Evolutionary conservation across 1,284 basidiomycete species (phyloP).

Genomic region (Fomitopsis pinicola): DNA sequence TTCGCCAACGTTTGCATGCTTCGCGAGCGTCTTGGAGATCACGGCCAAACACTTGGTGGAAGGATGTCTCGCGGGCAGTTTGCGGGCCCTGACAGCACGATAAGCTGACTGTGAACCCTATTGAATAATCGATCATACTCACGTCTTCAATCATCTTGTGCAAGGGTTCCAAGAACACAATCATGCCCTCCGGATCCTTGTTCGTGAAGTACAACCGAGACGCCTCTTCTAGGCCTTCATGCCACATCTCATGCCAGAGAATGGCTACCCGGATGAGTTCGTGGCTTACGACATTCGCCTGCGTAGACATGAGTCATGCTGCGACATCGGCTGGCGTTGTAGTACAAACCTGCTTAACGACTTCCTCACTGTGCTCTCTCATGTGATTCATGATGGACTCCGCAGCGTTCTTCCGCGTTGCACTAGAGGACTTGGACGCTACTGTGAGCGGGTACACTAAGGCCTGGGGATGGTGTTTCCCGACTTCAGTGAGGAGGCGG

Average conservation of each 20-base stretch:
- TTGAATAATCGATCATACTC: conserved; percentile 22
- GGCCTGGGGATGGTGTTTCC: conserved; percentile 96
- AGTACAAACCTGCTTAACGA: conserved; percentile 78
- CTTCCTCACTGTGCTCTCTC: conserved; percentile 85
- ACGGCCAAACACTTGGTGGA: conserved; percentile 91
- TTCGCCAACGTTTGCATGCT: conserved; percentile 83
- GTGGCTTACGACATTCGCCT: conserved; percentile 89
- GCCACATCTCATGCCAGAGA: conserved; percentile 99
- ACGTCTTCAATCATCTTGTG: conserved; percentile 93
- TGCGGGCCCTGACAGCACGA: conserved; percentile 69
- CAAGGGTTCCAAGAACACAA: conserved; percentile 88
- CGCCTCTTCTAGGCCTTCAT: conserved; percentile 97
- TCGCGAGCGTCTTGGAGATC: conserved; percentile 95
- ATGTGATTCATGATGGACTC: conserved; percentile 90
- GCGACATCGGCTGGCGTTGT: not conserved
- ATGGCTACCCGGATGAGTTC: conserved; percentile 98
- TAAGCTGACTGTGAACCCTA: not conserved
- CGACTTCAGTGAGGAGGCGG: conserved; percentile 87
- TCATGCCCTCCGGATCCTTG: conserved; percentile 99
- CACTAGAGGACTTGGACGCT: conserved; percentile 93
- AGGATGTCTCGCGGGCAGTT: conserved; percentile 94
- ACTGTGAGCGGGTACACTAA: conserved; percentile 98
- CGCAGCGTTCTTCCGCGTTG: conserved; percentile 81
- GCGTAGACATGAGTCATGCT: not conserved
- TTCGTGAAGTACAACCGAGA: conserved; percentile 97